Conservation (phyloP, 495 filamentous ascomycete species). For the Trichoderma erinaceum region DNA sequence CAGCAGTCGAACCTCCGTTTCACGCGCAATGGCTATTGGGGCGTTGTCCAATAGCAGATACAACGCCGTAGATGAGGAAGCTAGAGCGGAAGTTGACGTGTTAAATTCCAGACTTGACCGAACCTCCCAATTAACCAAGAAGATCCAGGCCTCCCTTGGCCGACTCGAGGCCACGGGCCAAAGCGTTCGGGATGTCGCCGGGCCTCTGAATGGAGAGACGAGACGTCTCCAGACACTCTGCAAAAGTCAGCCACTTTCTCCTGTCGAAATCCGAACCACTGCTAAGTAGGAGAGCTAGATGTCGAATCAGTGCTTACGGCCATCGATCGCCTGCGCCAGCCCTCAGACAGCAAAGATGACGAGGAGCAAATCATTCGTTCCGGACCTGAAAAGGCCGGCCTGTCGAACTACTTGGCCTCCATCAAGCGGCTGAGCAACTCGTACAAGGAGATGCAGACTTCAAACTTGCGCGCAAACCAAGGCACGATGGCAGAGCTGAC, state of each 20-base stretch:
- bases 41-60: conserved; percentile 32
- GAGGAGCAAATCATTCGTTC: conserved; percentile 88
- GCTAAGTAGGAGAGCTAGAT: conserved; percentile 39
- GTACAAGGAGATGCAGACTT: conserved; percentile 69
- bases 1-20: not conserved
- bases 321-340: conserved; percentile 81
- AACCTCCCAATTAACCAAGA: conserved; percentile 73
- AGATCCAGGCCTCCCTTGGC: conserved; percentile 81
- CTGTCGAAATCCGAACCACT: not conserved
- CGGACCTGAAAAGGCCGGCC: conserved; percentile 71
- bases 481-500: conserved; percentile 78
- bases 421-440: conserved; percentile 83
- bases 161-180: conserved; percentile 81
- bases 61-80: conserved; percentile 54
- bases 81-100: conserved; percentile 60
- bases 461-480: conserved; percentile 86
- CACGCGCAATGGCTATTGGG: conserved; percentile 39
- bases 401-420: conserved; percentile 81
- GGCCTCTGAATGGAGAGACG: conserved; percentile 89
- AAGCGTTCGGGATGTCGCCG: conserved; percentile 84
- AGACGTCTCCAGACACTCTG: conserved; percentile 78
- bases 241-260: conserved; percentile 48
- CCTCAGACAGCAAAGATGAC: conserved; percentile 76
- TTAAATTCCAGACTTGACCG: conserved; percentile 58
- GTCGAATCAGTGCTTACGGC: conserved; percentile 80